Evolutionary conservation across 306 rosid genomes (phyloP), one percentile per base, ranked within the genome.

Genomic region (Prunus mongolica): DNA sequence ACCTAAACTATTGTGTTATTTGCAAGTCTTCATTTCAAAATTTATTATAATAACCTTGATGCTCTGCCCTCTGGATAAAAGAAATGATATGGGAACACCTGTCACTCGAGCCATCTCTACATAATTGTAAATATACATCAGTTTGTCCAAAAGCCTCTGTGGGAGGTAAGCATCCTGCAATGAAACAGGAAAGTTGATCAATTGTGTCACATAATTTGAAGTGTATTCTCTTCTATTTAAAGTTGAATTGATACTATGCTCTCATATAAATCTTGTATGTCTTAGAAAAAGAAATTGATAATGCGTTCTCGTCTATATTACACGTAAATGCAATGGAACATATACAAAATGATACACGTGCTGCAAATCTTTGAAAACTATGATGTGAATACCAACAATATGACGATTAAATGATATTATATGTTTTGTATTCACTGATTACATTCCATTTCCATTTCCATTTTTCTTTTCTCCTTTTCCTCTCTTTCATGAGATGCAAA

Each of bases 41-140:
- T 47, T 30, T 28, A 6, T 20, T 44, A 51, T 41, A 63, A 22
- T 75, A 67, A 89, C 98, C 88, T 95, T 95, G 69, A 95, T 95
- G 85, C 98, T 95, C 79, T 95, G 98, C 70, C 98, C 98, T 81
- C 97, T 90, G 52, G 98, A 88, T 79, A 95, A 97, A 79, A 95
- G 87, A 84, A 95, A 95, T 67, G 98, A 92, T 76, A 95, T 90
- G 49, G 98, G 98, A 75, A 95, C 98, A 76, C 98, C 98, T 30
- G 98, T 95, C 27, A 95, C 98, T 75, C 98, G 87, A 82, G 98
- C 98, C 98, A 95, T 95, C 86, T 95, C 98, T 81, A 95, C 98
- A 41, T 95, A 95, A 81, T 95, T 95, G 89, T 95, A 95, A 81
- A 95, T 83, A 71, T 85, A 90, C 98, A 95, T 92, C 85, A 95